phyloP scores from a whole-genome alignment of 345 rosid genomes.

The Populus nigra region DNA sequence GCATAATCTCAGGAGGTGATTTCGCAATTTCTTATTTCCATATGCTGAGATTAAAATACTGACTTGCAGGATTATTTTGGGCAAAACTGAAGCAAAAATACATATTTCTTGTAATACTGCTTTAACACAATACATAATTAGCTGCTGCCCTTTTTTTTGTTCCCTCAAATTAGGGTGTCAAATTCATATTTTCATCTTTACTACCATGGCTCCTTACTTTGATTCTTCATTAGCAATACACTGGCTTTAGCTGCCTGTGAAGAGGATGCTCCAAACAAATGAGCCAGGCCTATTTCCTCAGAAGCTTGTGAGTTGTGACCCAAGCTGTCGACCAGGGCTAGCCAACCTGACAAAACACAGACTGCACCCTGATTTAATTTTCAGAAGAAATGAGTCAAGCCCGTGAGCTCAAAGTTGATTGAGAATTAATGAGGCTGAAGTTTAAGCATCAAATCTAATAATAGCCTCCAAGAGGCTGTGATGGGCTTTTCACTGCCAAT shows the following conservation, averaged over 20 bases:
- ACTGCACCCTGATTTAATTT: not conserved
- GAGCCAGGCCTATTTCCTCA: not conserved
- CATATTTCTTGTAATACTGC: not conserved
- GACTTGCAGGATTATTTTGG: not conserved
- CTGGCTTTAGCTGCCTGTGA: not conserved
- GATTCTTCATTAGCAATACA: not conserved
- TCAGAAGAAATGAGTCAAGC: no score
- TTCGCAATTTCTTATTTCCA: not conserved
- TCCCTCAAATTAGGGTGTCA: not conserved
- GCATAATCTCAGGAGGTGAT: no score
- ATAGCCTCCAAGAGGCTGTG: no score
- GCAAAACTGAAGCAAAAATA: not conserved
- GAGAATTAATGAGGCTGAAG: no score
- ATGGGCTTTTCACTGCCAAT: no score
- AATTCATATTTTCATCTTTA: not conserved
- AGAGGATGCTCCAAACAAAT: not conserved
- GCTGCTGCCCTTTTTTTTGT: not conserved
- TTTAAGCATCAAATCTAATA: no score
- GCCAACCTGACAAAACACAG: not conserved
- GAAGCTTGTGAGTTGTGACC: not conserved
- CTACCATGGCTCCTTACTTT: not conserved
- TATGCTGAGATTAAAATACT: not conserved
- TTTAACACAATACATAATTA: not conserved
- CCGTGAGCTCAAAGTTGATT: no score
- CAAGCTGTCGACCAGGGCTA: not conserved